phyloP scores from a whole-genome alignment of 2,329 filamentous ascomycete species.

The Pestalotiopsis sp. region DNA sequence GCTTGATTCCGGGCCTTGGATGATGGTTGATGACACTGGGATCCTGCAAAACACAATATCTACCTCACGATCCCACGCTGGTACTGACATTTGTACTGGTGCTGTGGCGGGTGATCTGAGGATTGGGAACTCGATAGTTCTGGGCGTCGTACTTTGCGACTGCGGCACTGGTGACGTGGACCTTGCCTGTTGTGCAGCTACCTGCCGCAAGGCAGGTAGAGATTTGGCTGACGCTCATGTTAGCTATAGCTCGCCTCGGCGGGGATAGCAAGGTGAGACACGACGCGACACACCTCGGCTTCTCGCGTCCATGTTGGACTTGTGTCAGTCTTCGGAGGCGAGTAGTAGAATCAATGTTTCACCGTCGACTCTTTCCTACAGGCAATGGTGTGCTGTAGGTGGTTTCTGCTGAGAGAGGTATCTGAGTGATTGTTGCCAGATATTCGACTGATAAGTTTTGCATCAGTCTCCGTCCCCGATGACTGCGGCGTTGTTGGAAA shows the following conservation, averaged over 20 bases:
- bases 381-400: neutral
- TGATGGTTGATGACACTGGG: neutral
- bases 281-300: neutral
- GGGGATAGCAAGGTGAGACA: neutral
- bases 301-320: neutral
- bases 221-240: neutral
- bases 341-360: neutral
- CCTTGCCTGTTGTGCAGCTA: neutral
- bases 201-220: neutral
- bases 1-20: neutral
- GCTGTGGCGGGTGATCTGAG: neutral
- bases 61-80: slow-evolving; percentile 5
- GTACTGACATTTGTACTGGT: neutral
- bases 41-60: neutral
- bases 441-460: neutral
- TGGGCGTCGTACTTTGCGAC: neutral
- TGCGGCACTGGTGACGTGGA: neutral
- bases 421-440: too few species aligned
- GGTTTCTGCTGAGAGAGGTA: neutral
- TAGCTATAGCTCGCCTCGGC: neutral
- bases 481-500: too few species aligned
- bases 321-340: neutral
- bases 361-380: neutral
- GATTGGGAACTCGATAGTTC: neutral
- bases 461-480: neutral